phyloP scores from a whole-genome alignment of 2,329 filamentous ascomycete species.

The Reticulascus tulasneorum region DNA sequence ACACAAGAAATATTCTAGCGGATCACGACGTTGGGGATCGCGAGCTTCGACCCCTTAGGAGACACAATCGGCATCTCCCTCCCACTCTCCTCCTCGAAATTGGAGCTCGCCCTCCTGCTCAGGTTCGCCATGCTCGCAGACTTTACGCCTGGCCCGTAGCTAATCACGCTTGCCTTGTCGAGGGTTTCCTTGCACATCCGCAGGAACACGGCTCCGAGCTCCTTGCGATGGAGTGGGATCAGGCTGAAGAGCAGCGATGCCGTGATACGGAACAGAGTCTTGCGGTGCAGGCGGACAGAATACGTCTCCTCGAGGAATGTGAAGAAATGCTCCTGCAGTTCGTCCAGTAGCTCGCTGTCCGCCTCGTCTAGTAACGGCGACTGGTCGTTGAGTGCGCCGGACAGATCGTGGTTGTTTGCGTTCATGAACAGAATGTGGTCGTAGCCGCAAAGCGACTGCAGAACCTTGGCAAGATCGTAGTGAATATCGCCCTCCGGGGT shows the following conservation, averaged over 20 bases:
- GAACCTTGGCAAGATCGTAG: slow-evolving; percentile 26
- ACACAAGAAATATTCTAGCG: slow-evolving; percentile 2
- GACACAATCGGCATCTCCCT: slow-evolving; percentile 11
- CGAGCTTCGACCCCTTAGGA: slow-evolving; percentile 7
- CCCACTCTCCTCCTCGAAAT: slow-evolving; percentile 10
- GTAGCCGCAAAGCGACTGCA: slow-evolving; percentile 25
- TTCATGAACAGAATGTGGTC: slow-evolving; percentile 24
- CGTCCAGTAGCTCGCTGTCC: slow-evolving; percentile 19
- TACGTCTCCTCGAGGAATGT: slow-evolving; percentile 21
- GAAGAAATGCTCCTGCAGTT: slow-evolving; percentile 21
- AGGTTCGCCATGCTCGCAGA: slow-evolving; percentile 9
- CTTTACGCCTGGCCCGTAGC: slow-evolving; percentile 13
- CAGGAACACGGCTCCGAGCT: slow-evolving; percentile 21
- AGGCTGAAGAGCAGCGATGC: slow-evolving; percentile 25
- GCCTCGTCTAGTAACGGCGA: slow-evolving; percentile 20
- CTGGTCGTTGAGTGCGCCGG: slow-evolving; percentile 10
- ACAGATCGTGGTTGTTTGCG: slow-evolving; percentile 15
- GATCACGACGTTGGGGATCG: slow-evolving; percentile 9
- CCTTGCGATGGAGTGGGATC: slow-evolving; percentile 23
- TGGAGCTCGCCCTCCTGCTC: slow-evolving; percentile 13
- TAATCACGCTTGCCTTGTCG: slow-evolving; percentile 18
- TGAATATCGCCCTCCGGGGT: slow-evolving; percentile 24
- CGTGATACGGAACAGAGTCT: slow-evolving; percentile 25
- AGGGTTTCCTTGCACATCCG: slow-evolving; percentile 21
- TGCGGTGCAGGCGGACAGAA: slow-evolving; percentile 20